phyloP scores from a whole-genome alignment of 768 basidiomycete genomes.

The Tulasnella sp. region DNA sequence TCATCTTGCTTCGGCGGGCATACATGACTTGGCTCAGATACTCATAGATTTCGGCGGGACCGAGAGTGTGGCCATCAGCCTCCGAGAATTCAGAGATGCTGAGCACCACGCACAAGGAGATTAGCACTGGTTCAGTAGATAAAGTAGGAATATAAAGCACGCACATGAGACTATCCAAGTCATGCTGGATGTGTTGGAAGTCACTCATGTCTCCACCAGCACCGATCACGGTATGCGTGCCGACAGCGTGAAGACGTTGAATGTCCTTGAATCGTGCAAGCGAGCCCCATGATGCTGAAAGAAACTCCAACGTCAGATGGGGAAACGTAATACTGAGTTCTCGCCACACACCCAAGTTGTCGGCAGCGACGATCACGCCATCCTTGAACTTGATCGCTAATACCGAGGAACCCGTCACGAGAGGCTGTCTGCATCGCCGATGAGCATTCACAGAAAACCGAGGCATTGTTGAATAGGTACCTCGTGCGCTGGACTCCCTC shows the following conservation, averaged over 20 bases:
- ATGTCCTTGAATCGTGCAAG: conserved; percentile 95
- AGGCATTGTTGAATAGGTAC: conserved; percentile 39
- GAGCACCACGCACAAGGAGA: neutral
- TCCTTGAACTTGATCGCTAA: conserved; percentile 92
- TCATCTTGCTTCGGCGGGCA: conserved; percentile 74
- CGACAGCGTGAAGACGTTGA: conserved; percentile 80
- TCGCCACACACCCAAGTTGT: conserved; percentile 77
- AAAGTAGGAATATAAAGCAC: conserved; percentile 24
- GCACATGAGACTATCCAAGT: conserved; percentile 70
- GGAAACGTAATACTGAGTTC: neutral
- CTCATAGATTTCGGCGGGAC: conserved; percentile 87
- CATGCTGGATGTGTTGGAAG: conserved; percentile 84
- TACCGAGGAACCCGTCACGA: conserved; percentile 96
- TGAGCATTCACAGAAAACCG: neutral
- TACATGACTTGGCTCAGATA: conserved; percentile 92
- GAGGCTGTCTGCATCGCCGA: conserved; percentile 63
- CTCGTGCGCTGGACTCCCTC: conserved; percentile 77
- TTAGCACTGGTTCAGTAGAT: neutral
- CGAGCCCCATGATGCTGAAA: conserved; percentile 88
- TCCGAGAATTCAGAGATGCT: conserved; percentile 63
- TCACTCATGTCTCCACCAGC: conserved; percentile 97
- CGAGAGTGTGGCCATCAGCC: conserved; percentile 78
- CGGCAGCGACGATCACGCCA: conserved; percentile 97
- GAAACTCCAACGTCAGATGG: neutral
- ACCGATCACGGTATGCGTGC: conserved; percentile 79